A percentile compares a stretch with the other conserved stretches of the same genome.
Evolutionary conservation across 352 stramenopile species (phyloP).

Genomic region (Phytophthora citrophthora): DNA sequence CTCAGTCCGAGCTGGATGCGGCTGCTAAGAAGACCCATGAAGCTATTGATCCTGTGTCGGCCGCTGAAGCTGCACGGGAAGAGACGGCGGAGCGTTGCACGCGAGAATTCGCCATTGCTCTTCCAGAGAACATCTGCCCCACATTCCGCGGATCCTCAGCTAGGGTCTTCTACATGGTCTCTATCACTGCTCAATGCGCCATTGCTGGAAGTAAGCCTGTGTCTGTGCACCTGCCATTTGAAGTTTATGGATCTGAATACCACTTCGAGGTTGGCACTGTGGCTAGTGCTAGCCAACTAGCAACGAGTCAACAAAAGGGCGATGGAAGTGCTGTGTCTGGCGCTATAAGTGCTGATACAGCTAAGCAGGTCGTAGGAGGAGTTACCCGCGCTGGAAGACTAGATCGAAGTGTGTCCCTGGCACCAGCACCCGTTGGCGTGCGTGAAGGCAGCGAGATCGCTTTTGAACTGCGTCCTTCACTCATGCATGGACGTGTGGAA

Average conservation of each 20-base stretch:
- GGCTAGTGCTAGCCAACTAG: slow-evolving; percentile 37
- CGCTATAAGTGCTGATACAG: slow-evolving; percentile 6
- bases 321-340: not conserved
- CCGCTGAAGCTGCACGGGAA: slow-evolving; percentile 22
- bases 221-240: slow-evolving; percentile 64
- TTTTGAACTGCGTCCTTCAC: slow-evolving; percentile 65
- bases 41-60: slow-evolving; percentile 11
- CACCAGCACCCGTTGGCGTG: slow-evolving; percentile 50
- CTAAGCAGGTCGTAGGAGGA: slow-evolving; percentile 22
- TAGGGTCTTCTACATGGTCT: slow-evolving; percentile 68
- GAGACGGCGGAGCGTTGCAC: slow-evolving; percentile 51
- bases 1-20: slow-evolving; percentile 34
- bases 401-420: slow-evolving; percentile 41
- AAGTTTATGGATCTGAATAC: slow-evolving; percentile 62
- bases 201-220: slow-evolving; percentile 37
- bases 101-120: slow-evolving; percentile 58
- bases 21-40: slow-evolving; percentile 9
- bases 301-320: slow-evolving; percentile 15
- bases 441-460: slow-evolving; percentile 67
- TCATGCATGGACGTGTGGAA: slow-evolving; percentile 76
- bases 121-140: slow-evolving; percentile 55
- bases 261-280: slow-evolving; percentile 49
- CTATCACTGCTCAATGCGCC: slow-evolving; percentile 49
- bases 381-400: slow-evolving; percentile 33
- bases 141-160: slow-evolving; percentile 64